Base-by-base conservation (phyloP, 2,329 filamentous ascomycete genomes). In the Stachybotrys elegans region DNA sequence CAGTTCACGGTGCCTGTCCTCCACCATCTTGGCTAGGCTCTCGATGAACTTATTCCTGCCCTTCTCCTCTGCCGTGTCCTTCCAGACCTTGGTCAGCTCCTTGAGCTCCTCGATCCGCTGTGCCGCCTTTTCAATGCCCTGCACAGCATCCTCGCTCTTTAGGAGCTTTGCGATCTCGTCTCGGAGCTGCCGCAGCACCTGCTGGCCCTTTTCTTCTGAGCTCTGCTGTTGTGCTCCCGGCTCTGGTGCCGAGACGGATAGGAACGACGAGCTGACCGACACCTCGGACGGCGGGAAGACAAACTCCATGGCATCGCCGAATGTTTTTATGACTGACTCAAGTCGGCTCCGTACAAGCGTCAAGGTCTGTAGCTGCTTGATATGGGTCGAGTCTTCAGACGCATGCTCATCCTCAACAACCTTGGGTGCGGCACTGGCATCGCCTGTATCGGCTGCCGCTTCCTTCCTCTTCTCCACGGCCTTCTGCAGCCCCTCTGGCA, bases 241-340 rank as follows among this genome's bases (percentile, higher is more conserved):
- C 44, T 92, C 87, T 0, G 92, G 91, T 0, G 86, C 88, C 0
- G 91, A 95, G 12, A 96, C 89, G 6, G 88, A 94, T 38, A 96
- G 81, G 57, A 96, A 90, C 0, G 87, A 90, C 1, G 88, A 92
- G 37, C 84, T 80, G 45, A 94, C 79, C 0, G 87, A 92, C 12
- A 91, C 68, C 59, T 95, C 90, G 0, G 88, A 94, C 0, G 92
- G 91, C 1, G 92, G 88, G 40, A 96, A 81, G 1, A 88, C 86
- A 76, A 95, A 97, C 55, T 94, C 86, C 88, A 97, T 95, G 23
- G 93, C 92, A 55, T 94, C 86, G 32, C 91, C 92, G 62, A 98
- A 98, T 1, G 84, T 86, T 62, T 88, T 86, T 57, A 97, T 90
- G 20, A 97, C 91, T 2, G 83, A 78, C 51, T 97, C 91, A 14